Base-by-base conservation (phyloP, 2,329 filamentous ascomycete genomes). In the Trichoderma pleuroti region DNA sequence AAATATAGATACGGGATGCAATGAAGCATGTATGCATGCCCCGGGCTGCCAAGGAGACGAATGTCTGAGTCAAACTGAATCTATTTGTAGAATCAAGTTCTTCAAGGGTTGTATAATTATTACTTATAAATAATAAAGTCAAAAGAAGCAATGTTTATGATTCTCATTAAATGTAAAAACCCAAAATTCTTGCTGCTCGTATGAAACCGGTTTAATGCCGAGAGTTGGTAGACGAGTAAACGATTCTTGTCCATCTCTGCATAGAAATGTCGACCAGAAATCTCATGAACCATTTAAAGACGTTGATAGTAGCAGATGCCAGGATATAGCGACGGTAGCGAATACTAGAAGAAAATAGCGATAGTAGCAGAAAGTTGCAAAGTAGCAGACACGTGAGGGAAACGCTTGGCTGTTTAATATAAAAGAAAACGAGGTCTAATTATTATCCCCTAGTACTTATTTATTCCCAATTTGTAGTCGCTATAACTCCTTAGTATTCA, bases 71-170 rank as follows among this genome's bases (percentile, higher is more conserved):
- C 21, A 36, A 49, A 26, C 56, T 68, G 65, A 49, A 68, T 49
- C 65, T 60, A 52, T 68, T 49, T 61, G 65, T 68, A 68, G 65
- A 61, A 24, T 61, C 65, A n/a, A 52, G 65, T 65, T 65, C 12
- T 42, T 70, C 56, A 63, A 30, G 46, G 34, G 59, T 64, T 69
- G 59, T 62, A 64, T 63, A 69, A 69, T 65, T 49, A 62, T 49
- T 64, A 54, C n/a, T 56, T 56, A 70, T 39, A 64, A 56, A 65
- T 64, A 70, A 70, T 70, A 69, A 70, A 32, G 16, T 46, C 21
- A 46, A 67, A 67, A 59, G 54, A 67, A 49, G 64, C 64, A 59
- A 46, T 32, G 28, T 42, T 57, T n/a, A 59, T 26, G 24, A 24
- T 32, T 46, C 34, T 59, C 24, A 32, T 46, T 10, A 52, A 18